Evolutionary conservation across 257 asterid genomes (phyloP), one percentile per base, ranked within the genome.

Genomic region (Datura wrightii): DNA sequence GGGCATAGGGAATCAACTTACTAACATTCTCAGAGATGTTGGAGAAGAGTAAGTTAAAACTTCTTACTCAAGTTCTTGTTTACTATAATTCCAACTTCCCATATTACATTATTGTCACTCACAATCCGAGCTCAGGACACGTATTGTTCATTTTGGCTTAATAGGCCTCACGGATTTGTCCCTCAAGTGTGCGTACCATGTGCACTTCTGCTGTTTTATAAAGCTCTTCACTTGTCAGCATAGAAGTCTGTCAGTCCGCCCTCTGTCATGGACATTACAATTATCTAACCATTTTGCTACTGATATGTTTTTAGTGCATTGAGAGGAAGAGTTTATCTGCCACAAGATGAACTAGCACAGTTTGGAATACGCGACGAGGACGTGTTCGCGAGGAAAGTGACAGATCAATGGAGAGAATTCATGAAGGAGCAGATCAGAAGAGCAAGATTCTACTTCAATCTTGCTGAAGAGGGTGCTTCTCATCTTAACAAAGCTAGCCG

Each of bases 291-390:
- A 10, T 60, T 19, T 42, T 42, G 13, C 46, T 52, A 10, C 4
- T 60, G 8, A n/a, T 69, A 8, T 60, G 36, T 5, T 46, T 84
- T 59, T 87, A 94, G 95, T 88, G 97, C 97, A 56, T 83, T 85
- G 58, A 89, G 98, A 89, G 98, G 97, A 58, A 94, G 98, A 83
- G 87, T 94, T 48, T 94, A 94, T 89, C 97, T 94, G 79, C 98
- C 98, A 5, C 97, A 93, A 90, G 97, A 93, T 14, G 98, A 94
- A 80, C 94, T 93, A 0, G 90, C 90, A 1, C 88, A 83, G 86
- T 94, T 86, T 78, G 97, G 95, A 14, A 48, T 94, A 52, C 83
- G 90, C 11, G 95, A 91, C 46, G 85, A 89, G 82, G 98, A 94
- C 65, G 87, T 93, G 5, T 94, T 92, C 84, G 89, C 97, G 59